Percentiles rank a stretch among this genome's conserved stretches.
phyloP scores from a whole-genome alignment of 441 rosid genomes.

The Syzygium malaccense region DNA sequence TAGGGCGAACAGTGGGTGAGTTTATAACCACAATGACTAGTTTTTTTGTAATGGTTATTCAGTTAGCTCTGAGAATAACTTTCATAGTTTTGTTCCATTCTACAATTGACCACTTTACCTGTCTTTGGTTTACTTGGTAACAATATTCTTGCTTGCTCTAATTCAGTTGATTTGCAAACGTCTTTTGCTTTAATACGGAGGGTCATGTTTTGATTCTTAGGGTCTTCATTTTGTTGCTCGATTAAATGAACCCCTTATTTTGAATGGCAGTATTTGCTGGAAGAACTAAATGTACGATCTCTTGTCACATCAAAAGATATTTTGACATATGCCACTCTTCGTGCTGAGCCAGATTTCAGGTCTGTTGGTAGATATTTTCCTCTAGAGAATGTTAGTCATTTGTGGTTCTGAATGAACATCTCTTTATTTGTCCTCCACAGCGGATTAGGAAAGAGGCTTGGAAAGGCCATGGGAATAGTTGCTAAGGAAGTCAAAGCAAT shows the following conservation, averaged over 20 bases:
- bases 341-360: constrained; percentile 99
- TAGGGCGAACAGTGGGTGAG: background rate
- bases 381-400: background rate
- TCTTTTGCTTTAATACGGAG: background rate
- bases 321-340: constrained; percentile 77
- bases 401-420: background rate
- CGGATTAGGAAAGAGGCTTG: constrained; percentile 86
- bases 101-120: background rate
- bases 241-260: constrained; percentile 5
- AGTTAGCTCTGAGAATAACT: background rate
- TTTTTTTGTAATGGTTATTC: background rate
- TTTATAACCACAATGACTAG: background rate
- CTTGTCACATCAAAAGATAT: constrained; percentile 81
- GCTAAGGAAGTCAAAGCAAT: constrained; percentile 77
- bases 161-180: background rate
- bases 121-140: background rate
- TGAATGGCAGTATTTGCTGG: constrained; percentile 73
- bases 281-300: constrained; percentile 85
- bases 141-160: background rate
- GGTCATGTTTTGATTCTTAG: background rate
- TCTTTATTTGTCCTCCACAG: constrained; percentile 22
- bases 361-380: constrained; percentile 16
- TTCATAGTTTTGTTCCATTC: background rate
- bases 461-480: constrained; percentile 88
- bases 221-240: background rate